Percentiles rank a stretch among this genome's conserved stretches.
Evolutionary conservation across 768 basidiomycete species (phyloP).

Genomic region (Leucosporidium creatinivorum): DNA sequence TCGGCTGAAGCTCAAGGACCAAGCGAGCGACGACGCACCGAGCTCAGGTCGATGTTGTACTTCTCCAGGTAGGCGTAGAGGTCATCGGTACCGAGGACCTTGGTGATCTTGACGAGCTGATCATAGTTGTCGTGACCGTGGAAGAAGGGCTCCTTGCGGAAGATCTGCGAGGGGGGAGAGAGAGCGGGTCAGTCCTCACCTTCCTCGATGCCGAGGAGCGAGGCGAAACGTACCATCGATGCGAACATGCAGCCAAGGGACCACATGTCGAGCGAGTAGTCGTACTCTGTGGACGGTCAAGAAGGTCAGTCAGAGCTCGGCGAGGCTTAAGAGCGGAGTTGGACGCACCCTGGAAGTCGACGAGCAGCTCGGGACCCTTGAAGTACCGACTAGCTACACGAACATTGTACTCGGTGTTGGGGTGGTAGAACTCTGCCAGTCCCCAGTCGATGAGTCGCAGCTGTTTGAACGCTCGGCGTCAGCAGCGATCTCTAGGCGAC

Average conservation of each 20-base stretch:
- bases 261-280: conserved; percentile 98
- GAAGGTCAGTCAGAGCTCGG: not conserved
- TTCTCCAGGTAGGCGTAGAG: conserved; percentile 85
- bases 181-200: not conserved
- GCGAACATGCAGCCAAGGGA: conserved; percentile 98
- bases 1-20: no score
- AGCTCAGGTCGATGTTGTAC: conserved; percentile 89
- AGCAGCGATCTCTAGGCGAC: not conserved
- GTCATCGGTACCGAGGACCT: conserved; percentile 94
- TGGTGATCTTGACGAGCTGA: conserved; percentile 94
- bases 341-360: conserved; percentile 67
- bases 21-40: no score
- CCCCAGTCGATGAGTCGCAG: conserved; percentile 98
- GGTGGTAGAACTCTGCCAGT: conserved; percentile 96
- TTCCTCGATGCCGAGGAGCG: not conserved
- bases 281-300: conserved; percentile 56
- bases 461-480: conserved; percentile 44
- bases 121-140: conserved; percentile 99
- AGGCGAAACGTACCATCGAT: conserved; percentile 65
- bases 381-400: conserved; percentile 95
- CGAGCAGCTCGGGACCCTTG: conserved; percentile 92
- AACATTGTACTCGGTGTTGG: conserved; percentile 95
- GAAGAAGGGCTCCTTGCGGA: conserved; percentile 98
- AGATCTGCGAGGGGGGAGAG: conserved; percentile 56
- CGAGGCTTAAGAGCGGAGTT: not conserved